Base-by-base conservation (phyloP, 371 early-diverging fungal species). In the Coemansia sp. region DNA sequence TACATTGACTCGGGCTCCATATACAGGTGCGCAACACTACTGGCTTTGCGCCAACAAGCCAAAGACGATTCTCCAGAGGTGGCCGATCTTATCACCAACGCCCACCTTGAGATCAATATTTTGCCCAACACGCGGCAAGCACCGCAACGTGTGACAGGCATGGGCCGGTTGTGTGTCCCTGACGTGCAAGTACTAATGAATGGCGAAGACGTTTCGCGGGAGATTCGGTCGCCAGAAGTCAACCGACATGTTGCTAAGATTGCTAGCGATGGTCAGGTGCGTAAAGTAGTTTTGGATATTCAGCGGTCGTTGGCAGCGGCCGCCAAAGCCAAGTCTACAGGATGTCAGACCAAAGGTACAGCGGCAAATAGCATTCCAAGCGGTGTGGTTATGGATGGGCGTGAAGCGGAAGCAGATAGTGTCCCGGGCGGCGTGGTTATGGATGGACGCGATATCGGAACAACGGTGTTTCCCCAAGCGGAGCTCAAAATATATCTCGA, bases 371-470 rank as follows among this genome's bases (percentile, higher is more conserved):
- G 18, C 6, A 60, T 47, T 80, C 77, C 30, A 7, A 47, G 20
- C n/a, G 61, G 61, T 26, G 51, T 50, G 8, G 42, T n/a, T 16
- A 14, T 26, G 11, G 47, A 58, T 9, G 64, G 50, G 0, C 20
- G 44, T 7, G 60, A 14, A 2, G 16, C 44, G n/a, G 60, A 60
- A 8, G 11, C 25, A 7, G 5, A 14, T 30, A 42, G 18, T 4
- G 30, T 48, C 77, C 77, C 23, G 6, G 62, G 51, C 30, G 62
- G 62, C 21, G 80, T 95, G 18, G 92, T 97, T 7, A 93, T 96
- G 89, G 98, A 97, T 78, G 98, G 98, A 7, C 81, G 98, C 5
- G 98, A 97, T 81, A 94, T 96, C 57, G 96, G 96, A 16, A 92
- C 95, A 0, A 87, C 87, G 0, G 89, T 97, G 3, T 82, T 97